These are phyloP conservation scores for Taphrina populina DNA, from an alignment of 1,139 yeast species.

Conservation along the genomic window DNA sequence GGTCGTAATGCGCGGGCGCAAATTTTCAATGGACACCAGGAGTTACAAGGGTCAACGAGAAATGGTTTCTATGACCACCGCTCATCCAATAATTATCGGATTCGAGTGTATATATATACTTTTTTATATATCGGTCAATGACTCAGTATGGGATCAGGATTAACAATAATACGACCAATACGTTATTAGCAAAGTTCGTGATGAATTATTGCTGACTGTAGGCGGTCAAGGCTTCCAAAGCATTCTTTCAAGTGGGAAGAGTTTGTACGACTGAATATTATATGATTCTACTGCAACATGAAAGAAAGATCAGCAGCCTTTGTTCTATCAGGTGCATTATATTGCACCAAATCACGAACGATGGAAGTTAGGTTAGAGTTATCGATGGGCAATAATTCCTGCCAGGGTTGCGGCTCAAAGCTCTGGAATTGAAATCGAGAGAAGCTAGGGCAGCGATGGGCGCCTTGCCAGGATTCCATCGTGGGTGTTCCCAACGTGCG, in stretches of 20 bases:
- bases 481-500: slow-evolving; percentile 21
- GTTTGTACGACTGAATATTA: too few species aligned
- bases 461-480: slow-evolving; percentile 14
- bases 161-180: too few species aligned
- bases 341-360: slow-evolving; percentile 1
- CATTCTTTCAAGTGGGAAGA: too few species aligned
- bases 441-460: slow-evolving; percentile 6
- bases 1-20: too few species aligned
- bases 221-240: too few species aligned
- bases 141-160: too few species aligned
- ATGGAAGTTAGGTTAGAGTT: neutral
- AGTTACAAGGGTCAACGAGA: too few species aligned
- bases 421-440: slow-evolving; percentile 9
- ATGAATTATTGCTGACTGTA: too few species aligned
- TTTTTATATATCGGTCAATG: too few species aligned
- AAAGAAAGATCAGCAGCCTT: neutral
- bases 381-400: slow-evolving; percentile 3
- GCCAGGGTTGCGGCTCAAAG: slow-evolving; percentile 14
- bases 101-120: too few species aligned
- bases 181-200: too few species aligned
- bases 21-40: too few species aligned
- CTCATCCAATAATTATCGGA: neutral
- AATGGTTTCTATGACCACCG: neutral
- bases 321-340: slow-evolving; percentile 10
- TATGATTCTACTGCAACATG: neutral